Conservation (phyloP, 352 stramenopile genomes). For the Phytophthora sansomeana region DNA sequence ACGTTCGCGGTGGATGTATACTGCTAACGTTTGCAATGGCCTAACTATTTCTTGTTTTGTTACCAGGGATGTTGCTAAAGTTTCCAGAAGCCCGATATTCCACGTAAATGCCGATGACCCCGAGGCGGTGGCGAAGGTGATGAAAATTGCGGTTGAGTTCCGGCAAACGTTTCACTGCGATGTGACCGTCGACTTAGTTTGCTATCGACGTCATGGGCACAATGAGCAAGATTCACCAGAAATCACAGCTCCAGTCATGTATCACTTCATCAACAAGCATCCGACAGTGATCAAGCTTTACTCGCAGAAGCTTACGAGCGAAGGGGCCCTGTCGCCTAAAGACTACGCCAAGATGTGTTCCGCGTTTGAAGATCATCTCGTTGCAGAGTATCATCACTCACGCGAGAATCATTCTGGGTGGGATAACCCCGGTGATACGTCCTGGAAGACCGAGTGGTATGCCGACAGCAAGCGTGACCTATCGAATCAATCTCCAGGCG, state of each 20-base stretch:
- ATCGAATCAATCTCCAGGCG: conserved; percentile 2
- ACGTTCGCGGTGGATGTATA: conserved; percentile 5
- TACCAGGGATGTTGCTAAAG: conserved; percentile 96
- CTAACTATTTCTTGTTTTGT: conserved; percentile 20
- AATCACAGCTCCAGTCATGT: conserved; percentile 92
- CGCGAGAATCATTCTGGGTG: conserved; percentile 74
- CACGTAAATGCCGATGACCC: conserved; percentile 98
- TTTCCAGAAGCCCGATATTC: conserved; percentile 94
- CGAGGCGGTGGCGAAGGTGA: conserved; percentile 91
- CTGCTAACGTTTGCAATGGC: background rate
- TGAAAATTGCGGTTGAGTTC: conserved; percentile 93
- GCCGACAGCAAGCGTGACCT: conserved; percentile 33
- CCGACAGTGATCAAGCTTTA: conserved; percentile 85
- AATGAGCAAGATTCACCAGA: conserved; percentile 96
- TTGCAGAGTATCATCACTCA: conserved; percentile 78
- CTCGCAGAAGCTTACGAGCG: conserved; percentile 67
- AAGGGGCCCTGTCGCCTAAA: conserved; percentile 55
- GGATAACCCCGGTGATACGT: conserved; percentile 75
- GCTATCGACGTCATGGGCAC: conserved; percentile 98
- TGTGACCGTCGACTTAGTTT: conserved; percentile 99
- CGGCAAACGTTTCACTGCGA: conserved; percentile 95
- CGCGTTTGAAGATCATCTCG: conserved; percentile 71
- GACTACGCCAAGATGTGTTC: conserved; percentile 64
- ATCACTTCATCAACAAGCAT: conserved; percentile 90
- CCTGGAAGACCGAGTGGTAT: conserved; percentile 76